These are phyloP conservation scores for Scortechinia acanthostroma DNA, from an alignment of 2,329 filamentous ascomycete genomes.

Conservation along the genomic window DNA sequence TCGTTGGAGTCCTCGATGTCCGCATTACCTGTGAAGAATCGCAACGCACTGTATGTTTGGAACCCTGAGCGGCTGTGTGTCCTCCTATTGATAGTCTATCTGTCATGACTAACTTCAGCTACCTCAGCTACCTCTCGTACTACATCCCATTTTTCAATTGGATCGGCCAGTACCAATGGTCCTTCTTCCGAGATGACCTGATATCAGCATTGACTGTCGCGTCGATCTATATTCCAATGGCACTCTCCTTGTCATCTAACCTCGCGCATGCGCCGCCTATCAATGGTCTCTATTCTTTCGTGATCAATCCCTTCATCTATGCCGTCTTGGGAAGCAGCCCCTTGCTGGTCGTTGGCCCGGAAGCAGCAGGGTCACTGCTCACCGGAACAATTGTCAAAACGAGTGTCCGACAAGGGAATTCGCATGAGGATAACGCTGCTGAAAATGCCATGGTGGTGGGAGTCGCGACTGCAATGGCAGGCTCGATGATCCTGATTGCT, in stretches of 20 bases:
- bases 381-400: slow-evolving; percentile 79
- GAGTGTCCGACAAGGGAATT: slow-evolving; percentile 64
- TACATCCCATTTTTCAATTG: slow-evolving; percentile 88
- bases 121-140: slow-evolving; percentile 74
- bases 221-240: slow-evolving; percentile 98
- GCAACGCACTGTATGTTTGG: neutral
- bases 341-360: slow-evolving; percentile 87
- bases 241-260: slow-evolving; percentile 84
- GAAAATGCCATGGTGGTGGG: slow-evolving; percentile 79
- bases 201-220: slow-evolving; percentile 88
- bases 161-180: slow-evolving; percentile 78
- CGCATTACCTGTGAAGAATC: neutral
- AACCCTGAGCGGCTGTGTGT: slow-evolving; percentile 5
- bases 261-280: slow-evolving; percentile 88
- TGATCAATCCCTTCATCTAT: slow-evolving; percentile 86
- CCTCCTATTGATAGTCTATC: slow-evolving; percentile 7
- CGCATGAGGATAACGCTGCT: slow-evolving; percentile 52
- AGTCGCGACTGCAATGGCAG: slow-evolving; percentile 79
- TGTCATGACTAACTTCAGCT: slow-evolving; percentile 6
- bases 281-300: slow-evolving; percentile 88
- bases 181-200: slow-evolving; percentile 78
- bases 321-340: slow-evolving; percentile 85
- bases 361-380: slow-evolving; percentile 85
- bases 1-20: neutral
- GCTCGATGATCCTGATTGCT: slow-evolving; percentile 79